Evolutionary conservation across 1,284 basidiomycete species (phyloP).

Genomic region (Fomes fomentarius): DNA sequence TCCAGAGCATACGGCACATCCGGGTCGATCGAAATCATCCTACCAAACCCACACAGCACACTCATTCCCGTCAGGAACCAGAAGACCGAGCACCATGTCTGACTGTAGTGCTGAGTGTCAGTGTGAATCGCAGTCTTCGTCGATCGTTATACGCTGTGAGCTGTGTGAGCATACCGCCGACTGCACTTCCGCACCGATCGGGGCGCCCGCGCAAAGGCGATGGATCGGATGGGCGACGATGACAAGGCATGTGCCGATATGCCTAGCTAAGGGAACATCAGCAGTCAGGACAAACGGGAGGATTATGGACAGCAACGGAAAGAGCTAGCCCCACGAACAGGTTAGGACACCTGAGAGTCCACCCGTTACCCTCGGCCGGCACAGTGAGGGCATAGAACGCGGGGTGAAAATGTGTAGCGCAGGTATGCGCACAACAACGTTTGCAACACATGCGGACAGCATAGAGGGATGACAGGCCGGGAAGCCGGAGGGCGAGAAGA

Average conservation of each 20-base stretch:
- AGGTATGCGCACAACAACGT: not conserved
- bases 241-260: constrained; percentile 80
- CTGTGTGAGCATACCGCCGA: constrained; percentile 76
- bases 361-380: too few species aligned
- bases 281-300: not conserved
- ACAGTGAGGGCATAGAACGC: not conserved
- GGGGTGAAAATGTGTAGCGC: not conserved
- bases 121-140: too few species aligned
- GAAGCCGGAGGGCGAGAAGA: too few species aligned
- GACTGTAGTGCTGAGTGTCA: too few species aligned
- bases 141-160: constrained; percentile 60
- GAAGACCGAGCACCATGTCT: too few species aligned
- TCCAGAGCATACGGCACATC: constrained; percentile 46
- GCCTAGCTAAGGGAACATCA: constrained; percentile 54
- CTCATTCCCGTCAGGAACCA: too few species aligned
- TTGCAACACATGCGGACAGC: not conserved
- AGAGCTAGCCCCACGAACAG: too few species aligned
- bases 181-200: constrained; percentile 72
- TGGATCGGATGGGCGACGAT: constrained; percentile 63
- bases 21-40: too few species aligned
- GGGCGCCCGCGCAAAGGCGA: constrained; percentile 85
- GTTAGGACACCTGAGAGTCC: too few species aligned
- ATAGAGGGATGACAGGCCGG: not conserved
- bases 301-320: too few species aligned
- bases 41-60: too few species aligned